Conservation (phyloP, 495 filamentous ascomycete genomes). For the Penicillium daleae region DNA sequence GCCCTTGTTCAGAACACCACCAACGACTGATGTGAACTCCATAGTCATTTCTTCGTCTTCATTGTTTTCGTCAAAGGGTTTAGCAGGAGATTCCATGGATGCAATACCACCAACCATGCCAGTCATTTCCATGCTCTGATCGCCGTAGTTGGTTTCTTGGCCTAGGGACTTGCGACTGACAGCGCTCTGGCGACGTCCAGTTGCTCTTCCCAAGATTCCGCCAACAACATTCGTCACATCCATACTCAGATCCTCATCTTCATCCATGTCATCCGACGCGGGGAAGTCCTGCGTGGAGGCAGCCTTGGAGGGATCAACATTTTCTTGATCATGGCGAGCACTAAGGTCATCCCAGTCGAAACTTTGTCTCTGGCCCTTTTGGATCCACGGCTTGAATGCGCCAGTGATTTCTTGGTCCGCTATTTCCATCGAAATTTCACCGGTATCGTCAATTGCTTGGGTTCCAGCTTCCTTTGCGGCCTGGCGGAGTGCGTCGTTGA, state of each 20-base stretch:
- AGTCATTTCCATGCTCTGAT: conserved; percentile 81
- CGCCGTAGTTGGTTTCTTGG: conserved; percentile 51
- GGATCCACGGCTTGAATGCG: conserved; percentile 70
- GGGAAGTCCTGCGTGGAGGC: conserved; percentile 2
- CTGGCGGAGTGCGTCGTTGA: conserved; percentile 77
- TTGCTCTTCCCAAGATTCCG: conserved; percentile 66
- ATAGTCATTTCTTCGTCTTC: conserved; percentile 78
- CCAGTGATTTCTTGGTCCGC: conserved; percentile 81
- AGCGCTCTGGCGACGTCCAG: conserved; percentile 36
- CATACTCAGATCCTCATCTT: conserved; percentile 76
- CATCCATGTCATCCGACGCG: conserved; percentile 34
- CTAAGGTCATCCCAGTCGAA: conserved; percentile 54
- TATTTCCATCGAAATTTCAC: conserved; percentile 70
- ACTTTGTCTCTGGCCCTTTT: conserved; percentile 51
- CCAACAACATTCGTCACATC: conserved; percentile 84
- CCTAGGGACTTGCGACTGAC: conserved; percentile 43
- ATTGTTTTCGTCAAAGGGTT: conserved; percentile 44
- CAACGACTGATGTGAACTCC: conserved; percentile 78
- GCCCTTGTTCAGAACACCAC: conserved; percentile 60
- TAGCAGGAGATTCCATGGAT: conserved; percentile 36
- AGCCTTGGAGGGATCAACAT: conserved; percentile 57
- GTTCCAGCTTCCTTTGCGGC: conserved; percentile 76
- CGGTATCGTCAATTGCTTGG: conserved; percentile 59
- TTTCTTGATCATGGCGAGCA: conserved; percentile 63
- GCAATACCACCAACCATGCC: conserved; percentile 70